Base-by-base conservation (phyloP, 2,329 filamentous ascomycete species). In the Cercospora zeae-maydis region DNA sequence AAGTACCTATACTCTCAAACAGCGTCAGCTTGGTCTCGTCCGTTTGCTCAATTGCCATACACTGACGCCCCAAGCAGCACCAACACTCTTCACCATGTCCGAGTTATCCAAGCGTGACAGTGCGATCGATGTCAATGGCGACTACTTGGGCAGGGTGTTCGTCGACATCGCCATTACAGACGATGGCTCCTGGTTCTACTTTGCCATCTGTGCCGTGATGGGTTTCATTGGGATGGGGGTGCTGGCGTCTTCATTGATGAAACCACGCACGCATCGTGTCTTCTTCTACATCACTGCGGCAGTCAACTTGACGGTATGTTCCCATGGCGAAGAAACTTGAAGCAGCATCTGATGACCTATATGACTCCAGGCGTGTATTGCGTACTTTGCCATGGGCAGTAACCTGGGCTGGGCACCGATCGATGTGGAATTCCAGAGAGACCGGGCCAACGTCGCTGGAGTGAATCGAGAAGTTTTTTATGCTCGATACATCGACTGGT, bases 111-210 rank as follows among this genome's bases (percentile, higher is more conserved):
- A 58, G 62, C 64, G 64, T 30, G 58, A 65, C 36, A 60, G 55
- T 39, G 60, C 63, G 14, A 45, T 65, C 8, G 34, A 49, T 21
- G 45, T 49, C 27, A 65, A 65, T 77, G 77, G 69, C 64, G 77
- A 79, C 63, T 79, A 78, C 9, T 78, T 79, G 59, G 81, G 80
- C 64, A 82, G 81, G 63, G 64, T 59, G n/a, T 73, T 68, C 1
- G 81, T 81, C n/a, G 79, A 87, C 71, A 82, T 88, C 42, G 77
- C 78, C 66, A 86, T 88, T 69, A 87, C 84, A 4, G 77, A 74
- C 13, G 83, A 75, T 70, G 86, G 84, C n/a, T 87, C 84, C 0
- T 80, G 87, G 72, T 86, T 84, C 78, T 87, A 87, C 70, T 89
- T 83, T 75, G 77, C 86, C 9, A 81, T 88, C 16, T 84, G 80